Conservation (phyloP, 2,329 filamentous ascomycete species). For the Hymenoscyphus fraxineus region DNA sequence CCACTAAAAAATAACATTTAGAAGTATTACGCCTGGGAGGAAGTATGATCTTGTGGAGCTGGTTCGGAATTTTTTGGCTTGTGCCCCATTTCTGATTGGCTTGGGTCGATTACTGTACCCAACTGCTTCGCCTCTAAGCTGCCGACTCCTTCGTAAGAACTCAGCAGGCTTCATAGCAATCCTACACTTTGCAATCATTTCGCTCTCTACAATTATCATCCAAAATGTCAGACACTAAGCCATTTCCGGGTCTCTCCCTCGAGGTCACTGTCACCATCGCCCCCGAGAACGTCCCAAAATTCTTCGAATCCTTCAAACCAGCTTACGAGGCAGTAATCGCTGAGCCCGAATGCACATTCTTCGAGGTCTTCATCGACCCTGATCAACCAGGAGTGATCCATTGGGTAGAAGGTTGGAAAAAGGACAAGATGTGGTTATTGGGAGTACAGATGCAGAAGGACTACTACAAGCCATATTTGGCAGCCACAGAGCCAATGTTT, state of each 20-base stretch:
- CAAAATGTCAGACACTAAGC: not conserved
- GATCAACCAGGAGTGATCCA: constrained; percentile 38
- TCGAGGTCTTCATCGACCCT: constrained; percentile 40
- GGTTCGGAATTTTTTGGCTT: no score
- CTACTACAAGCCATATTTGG: constrained; percentile 16
- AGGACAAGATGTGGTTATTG: constrained; percentile 15
- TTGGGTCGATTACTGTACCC: no score
- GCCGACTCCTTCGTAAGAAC: no score
- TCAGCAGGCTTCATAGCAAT: no score
- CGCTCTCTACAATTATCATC: not conserved
- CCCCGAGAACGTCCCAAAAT: constrained; percentile 9
- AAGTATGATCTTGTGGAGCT: no score
- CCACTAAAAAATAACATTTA: no score
- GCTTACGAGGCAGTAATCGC: constrained; percentile 40
- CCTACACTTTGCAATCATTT: not conserved
- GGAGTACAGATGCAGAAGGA: constrained; percentile 12
- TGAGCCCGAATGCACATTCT: constrained; percentile 44
- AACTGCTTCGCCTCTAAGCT: no score
- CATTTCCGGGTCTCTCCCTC: constrained; percentile 9
- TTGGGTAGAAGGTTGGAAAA: constrained; percentile 41
- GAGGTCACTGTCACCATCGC: constrained; percentile 15
- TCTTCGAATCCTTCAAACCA: constrained; percentile 33
- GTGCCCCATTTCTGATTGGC: no score
- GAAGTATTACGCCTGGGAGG: no score
- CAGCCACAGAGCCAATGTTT: constrained; percentile 11